phyloP scores from a whole-genome alignment of 2,329 filamentous ascomycete genomes.

The Botrytis medusae region DNA sequence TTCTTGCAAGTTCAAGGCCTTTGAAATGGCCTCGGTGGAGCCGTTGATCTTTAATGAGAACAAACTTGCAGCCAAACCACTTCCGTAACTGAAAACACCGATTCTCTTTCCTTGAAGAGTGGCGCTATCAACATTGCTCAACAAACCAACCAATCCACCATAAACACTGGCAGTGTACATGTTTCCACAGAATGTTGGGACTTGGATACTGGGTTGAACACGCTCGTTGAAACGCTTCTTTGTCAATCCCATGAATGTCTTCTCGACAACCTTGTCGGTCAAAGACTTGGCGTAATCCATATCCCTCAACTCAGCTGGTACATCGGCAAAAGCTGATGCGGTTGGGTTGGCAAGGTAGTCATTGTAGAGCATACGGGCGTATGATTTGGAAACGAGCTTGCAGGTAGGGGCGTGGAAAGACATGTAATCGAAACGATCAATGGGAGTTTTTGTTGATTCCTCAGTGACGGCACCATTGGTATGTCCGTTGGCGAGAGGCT shows the following conservation, averaged over 20 bases:
- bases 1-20: constrained; percentile 68
- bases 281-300: constrained; percentile 78
- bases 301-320: constrained; percentile 73
- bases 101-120: constrained; percentile 54
- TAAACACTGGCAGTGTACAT: constrained; percentile 64
- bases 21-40: constrained; percentile 65
- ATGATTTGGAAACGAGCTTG: constrained; percentile 85
- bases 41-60: constrained; percentile 72
- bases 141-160: constrained; percentile 53
- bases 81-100: constrained; percentile 67
- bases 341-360: constrained; percentile 74
- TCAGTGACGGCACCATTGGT: constrained; percentile 49
- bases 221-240: constrained; percentile 84
- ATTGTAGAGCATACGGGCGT: constrained; percentile 80
- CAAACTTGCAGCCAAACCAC: constrained; percentile 67
- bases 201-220: constrained; percentile 70
- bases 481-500: constrained; percentile 51
- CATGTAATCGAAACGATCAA: constrained; percentile 83
- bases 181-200: constrained; percentile 71
- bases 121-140: constrained; percentile 58
- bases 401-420: constrained; percentile 82
- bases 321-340: constrained; percentile 67
- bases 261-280: constrained; percentile 79
- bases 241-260: constrained; percentile 79
- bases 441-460: constrained; percentile 53